These are phyloP conservation scores for Aspergillus sp. DNA, from an alignment of 2,329 filamentous ascomycete species.

Conservation along the genomic window DNA sequence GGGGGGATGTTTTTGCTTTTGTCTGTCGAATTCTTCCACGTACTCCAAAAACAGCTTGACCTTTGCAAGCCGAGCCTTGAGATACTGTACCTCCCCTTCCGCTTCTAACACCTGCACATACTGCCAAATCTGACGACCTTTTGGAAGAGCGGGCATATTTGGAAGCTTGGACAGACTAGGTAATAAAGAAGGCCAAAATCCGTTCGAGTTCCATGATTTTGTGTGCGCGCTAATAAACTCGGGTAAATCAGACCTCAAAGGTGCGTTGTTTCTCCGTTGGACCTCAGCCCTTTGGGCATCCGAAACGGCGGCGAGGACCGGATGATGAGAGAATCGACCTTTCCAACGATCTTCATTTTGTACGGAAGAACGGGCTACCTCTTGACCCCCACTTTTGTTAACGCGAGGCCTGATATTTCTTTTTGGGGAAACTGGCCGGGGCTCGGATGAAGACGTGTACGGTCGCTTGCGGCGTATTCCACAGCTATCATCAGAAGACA, in stretches of 20 bases:
- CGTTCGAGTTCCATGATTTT: neutral
- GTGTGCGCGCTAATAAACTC: neutral
- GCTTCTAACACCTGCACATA: neutral
- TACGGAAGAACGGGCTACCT: neutral
- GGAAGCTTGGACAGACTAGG: neutral
- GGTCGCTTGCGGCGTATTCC: neutral
- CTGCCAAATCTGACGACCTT: neutral
- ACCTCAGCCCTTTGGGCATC: neutral
- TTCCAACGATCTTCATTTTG: neutral
- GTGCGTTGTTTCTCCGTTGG: neutral
- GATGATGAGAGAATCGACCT: neutral
- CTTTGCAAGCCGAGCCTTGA: neutral
- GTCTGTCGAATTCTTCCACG: neutral
- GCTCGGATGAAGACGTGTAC: neutral
- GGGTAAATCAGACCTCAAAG: constrained; percentile 1
- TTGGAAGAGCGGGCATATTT: neutral
- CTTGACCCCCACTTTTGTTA: neutral
- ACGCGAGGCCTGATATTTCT: neutral
- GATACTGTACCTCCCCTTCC: neutral
- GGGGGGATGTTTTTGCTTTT: neutral
- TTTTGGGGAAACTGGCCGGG: neutral
- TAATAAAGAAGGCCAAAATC: neutral
- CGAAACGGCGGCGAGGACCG: neutral
- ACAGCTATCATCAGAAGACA: neutral
- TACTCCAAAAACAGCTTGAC: neutral